Evolutionary conservation across 116 monocot genomes (phyloP).

Genomic region (Dioscorea cayenensis): DNA sequence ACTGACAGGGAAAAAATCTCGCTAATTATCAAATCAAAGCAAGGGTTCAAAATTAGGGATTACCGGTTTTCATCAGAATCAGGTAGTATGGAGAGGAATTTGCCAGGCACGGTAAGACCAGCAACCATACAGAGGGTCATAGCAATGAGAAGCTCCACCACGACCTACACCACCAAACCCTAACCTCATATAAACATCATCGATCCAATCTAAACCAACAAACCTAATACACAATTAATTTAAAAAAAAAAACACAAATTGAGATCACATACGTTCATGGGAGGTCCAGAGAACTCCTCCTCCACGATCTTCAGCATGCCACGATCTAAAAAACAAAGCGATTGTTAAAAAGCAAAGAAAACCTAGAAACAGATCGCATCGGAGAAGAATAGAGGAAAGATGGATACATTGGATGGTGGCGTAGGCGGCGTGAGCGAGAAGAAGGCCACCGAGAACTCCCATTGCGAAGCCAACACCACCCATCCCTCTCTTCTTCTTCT

Average conservation of each 20-base stretch:
- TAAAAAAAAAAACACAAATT: neutral
- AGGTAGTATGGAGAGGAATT: slow-evolving; percentile 76
- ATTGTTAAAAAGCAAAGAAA: neutral
- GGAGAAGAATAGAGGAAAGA: neutral
- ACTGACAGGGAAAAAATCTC: neutral
- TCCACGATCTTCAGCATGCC: slow-evolving; percentile 81
- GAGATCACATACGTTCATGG: slow-evolving; percentile 56
- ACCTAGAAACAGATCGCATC: neutral
- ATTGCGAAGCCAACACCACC: slow-evolving; percentile 30
- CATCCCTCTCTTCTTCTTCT: slow-evolving; percentile 18
- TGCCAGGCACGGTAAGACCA: slow-evolving; percentile 53
- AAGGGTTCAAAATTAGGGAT: neutral
- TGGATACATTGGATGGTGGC: slow-evolving; percentile 68
- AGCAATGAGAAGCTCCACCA: slow-evolving; percentile 62
- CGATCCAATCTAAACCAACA: slow-evolving; percentile 2
- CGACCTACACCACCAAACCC: slow-evolving; percentile 36
- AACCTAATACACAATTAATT: slow-evolving; percentile 2
- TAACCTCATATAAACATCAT: neutral
- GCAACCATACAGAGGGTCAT: slow-evolving; percentile 63
- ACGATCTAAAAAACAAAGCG: slow-evolving; percentile 31
- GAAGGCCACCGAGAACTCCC: slow-evolving; percentile 58
- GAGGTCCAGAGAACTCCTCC: slow-evolving; percentile 75
- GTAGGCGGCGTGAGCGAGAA: slow-evolving; percentile 84
- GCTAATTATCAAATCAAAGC: neutral
- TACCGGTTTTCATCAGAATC: slow-evolving; percentile 92